phyloP scores from a whole-genome alignment of 768 basidiomycete genomes.

The Cystobasidium ongulense region DNA sequence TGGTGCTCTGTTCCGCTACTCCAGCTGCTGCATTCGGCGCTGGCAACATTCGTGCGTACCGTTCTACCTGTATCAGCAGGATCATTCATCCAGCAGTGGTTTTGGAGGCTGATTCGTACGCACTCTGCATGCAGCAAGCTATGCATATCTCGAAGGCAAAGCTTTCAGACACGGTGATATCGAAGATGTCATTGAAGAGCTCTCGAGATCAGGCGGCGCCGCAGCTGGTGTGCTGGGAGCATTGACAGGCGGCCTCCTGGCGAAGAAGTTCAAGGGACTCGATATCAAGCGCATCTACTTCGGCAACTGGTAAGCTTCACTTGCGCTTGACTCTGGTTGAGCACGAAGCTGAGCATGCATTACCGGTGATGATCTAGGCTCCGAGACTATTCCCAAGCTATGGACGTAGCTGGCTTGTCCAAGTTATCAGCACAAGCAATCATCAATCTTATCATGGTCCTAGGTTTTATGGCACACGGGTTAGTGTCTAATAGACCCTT shows the following conservation, averaged over 20 bases:
- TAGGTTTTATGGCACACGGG: slow-evolving; percentile 69
- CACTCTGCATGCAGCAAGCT: slow-evolving; percentile 48
- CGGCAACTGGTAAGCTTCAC: slow-evolving; percentile 40
- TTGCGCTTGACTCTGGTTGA: not conserved
- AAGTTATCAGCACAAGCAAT: slow-evolving; percentile 57
- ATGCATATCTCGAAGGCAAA: slow-evolving; percentile 71
- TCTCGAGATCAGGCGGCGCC: slow-evolving; percentile 43
- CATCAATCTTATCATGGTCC: slow-evolving; percentile 76
- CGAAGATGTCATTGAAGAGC: slow-evolving; percentile 43
- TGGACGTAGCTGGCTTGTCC: slow-evolving; percentile 43
- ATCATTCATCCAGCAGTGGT: slow-evolving; percentile 28
- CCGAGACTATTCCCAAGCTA: slow-evolving; percentile 66
- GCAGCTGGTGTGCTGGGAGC: slow-evolving; percentile 39
- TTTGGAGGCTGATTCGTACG: slow-evolving; percentile 19
- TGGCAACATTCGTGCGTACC: slow-evolving; percentile 73
- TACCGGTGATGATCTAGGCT: slow-evolving; percentile 55
- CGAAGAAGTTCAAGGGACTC: slow-evolving; percentile 45
- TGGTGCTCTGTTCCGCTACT: slow-evolving; percentile 2
- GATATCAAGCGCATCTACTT: slow-evolving; percentile 47
- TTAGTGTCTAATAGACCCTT: no score
- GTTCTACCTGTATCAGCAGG: slow-evolving; percentile 34
- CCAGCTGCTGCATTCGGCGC: slow-evolving; percentile 59
- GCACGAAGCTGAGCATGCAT: not conserved
- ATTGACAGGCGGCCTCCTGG: slow-evolving; percentile 36
- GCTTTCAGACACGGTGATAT: slow-evolving; percentile 67